Conservation (phyloP, 805 yeast genomes). For the Millerozyma acaciae region DNA sequence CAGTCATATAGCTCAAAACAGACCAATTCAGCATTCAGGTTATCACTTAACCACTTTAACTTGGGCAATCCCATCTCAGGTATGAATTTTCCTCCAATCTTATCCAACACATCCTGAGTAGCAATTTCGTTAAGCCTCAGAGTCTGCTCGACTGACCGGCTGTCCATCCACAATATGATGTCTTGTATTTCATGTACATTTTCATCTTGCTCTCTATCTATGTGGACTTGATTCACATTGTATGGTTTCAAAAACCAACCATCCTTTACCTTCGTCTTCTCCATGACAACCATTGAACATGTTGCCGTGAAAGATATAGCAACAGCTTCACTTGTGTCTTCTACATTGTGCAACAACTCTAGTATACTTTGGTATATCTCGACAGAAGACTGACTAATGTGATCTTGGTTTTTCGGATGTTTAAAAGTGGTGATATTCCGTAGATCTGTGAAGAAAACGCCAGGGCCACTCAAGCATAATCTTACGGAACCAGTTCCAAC, state of each 20-base stretch:
- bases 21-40: constrained; percentile 18
- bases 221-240: constrained; percentile 12
- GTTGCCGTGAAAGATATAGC: constrained; percentile 46
- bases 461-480: constrained; percentile 23
- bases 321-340: constrained; percentile 5
- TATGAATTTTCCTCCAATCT: constrained; percentile 43
- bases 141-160: constrained; percentile 36
- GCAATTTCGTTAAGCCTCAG: constrained; percentile 22
- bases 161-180: constrained; percentile 61
- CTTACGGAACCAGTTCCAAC: constrained; percentile 51
- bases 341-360: constrained; percentile 13
- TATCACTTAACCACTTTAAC: constrained; percentile 34
- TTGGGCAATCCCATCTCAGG: constrained; percentile 62
- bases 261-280: constrained; percentile 11
- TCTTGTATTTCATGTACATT: constrained; percentile 26
- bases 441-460: constrained; percentile 13
- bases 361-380: constrained; percentile 35
- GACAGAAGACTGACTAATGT: constrained; percentile 38
- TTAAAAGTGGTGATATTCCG: constrained; percentile 17
- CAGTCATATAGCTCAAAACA: constrained; percentile 54
- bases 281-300: constrained; percentile 52
- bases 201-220: constrained; percentile 7
- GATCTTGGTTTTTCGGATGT: constrained; percentile 11
- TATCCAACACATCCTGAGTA: constrained; percentile 13
- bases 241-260: constrained; percentile 29